Conservation (phyloP, 768 basidiomycete species). For the Xerocomus spinulosus region DNA sequence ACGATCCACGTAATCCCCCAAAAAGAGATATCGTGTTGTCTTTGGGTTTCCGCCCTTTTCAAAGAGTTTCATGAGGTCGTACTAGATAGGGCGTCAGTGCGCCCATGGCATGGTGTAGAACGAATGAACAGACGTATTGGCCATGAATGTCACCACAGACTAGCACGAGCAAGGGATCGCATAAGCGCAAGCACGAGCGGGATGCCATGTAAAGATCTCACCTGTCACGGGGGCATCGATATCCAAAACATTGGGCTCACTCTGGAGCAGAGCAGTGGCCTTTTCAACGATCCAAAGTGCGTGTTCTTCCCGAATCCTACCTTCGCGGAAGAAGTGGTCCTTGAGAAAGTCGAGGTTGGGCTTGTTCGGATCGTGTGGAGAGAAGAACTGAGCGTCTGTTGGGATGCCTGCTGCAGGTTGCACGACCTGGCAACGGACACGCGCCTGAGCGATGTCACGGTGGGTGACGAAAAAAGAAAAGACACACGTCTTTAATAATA, state of each 20-base stretch:
- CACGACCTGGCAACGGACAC: slow-evolving; percentile 47
- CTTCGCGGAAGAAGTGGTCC: slow-evolving; percentile 74
- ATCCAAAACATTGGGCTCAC: slow-evolving; percentile 62
- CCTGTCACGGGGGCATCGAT: slow-evolving; percentile 73
- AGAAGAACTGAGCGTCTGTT: slow-evolving; percentile 74
- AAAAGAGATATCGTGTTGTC: slow-evolving; percentile 67
- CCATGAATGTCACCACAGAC: slow-evolving; percentile 22
- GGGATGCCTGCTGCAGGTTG: slow-evolving; percentile 61
- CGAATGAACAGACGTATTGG: slow-evolving; percentile 23
- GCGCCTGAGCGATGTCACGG: not conserved
- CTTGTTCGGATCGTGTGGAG: slow-evolving; percentile 55
- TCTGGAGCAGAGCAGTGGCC: slow-evolving; percentile 49
- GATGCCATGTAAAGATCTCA: slow-evolving; percentile 26
- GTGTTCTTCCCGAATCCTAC: slow-evolving; percentile 60
- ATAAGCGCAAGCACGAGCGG: not conserved
- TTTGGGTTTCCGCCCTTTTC: slow-evolving; percentile 74
- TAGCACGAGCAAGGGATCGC: slow-evolving; percentile 2
- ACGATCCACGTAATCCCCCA: slow-evolving; percentile 73
- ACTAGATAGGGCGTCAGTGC: slow-evolving; percentile 37
- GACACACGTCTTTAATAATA: slow-evolving; percentile 23
- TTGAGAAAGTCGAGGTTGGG: slow-evolving; percentile 71
- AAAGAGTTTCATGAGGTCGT: slow-evolving; percentile 76
- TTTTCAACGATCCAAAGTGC: slow-evolving; percentile 63
- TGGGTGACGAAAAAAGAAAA: not conserved
- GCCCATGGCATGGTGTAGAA: not conserved